Conservation (phyloP, 108 stramenopile species). For the Cyclotella distinguenda region DNA sequence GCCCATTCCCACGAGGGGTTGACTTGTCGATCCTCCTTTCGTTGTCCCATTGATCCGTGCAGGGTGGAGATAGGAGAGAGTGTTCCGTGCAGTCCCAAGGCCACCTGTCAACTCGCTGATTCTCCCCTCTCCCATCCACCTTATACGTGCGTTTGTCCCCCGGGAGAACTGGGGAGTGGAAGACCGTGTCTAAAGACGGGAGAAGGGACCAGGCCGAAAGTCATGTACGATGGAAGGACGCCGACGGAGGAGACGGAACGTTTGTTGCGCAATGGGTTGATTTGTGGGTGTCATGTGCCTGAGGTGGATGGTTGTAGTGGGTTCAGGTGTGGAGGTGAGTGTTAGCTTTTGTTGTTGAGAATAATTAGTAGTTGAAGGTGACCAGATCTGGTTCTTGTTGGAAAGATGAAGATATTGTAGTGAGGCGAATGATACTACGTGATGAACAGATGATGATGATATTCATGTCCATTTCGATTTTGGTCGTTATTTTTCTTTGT, state of each 20-base stretch:
- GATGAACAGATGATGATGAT: too few species aligned
- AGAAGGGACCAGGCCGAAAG: constrained; percentile 53
- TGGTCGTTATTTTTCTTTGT: too few species aligned
- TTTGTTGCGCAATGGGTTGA: constrained; percentile 58
- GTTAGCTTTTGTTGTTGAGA: neutral
- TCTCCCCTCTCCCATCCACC: constrained; percentile 51
- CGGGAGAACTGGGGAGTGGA: constrained; percentile 80
- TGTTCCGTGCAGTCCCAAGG: constrained; percentile 69
- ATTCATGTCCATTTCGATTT: too few species aligned
- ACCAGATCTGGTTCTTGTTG: too few species aligned
- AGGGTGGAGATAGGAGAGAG: constrained; percentile 7
- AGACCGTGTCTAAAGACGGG: constrained; percentile 39
- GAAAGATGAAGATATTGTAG: too few species aligned
- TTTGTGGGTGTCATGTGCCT: constrained; percentile 82
- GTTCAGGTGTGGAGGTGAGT: constrained; percentile 75
- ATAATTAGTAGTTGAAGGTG: too few species aligned
- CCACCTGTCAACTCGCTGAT: constrained; percentile 56
- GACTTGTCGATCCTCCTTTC: constrained; percentile 55
- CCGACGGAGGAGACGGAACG: constrained; percentile 68
- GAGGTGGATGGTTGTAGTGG: constrained; percentile 80
- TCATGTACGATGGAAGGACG: constrained; percentile 80
- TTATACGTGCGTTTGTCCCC: constrained; percentile 70
- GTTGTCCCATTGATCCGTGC: constrained; percentile 77
- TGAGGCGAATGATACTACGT: too few species aligned
- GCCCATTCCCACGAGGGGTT: constrained; percentile 59